Evolutionary conservation across 768 basidiomycete genomes (phyloP), one percentile per base, ranked within the genome.

Genomic region (Auricularia auricula-judae): DNA sequence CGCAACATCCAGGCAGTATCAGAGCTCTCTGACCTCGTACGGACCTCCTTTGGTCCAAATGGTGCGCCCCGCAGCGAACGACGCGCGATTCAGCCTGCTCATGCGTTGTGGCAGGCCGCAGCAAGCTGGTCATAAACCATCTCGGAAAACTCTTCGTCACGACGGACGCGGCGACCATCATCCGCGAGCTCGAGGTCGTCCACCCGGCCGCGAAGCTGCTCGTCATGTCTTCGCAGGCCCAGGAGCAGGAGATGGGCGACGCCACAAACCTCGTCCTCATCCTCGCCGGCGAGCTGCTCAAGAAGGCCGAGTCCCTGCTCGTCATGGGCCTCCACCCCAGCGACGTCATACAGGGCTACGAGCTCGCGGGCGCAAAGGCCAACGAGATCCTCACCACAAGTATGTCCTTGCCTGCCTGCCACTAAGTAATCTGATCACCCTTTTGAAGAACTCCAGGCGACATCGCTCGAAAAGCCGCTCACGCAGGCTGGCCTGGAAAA

Each of bases 201-300:
- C 97, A 99, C 75, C 97, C 97, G 1, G 97, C 96, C 4, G 97
- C 95, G 36, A 99, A 98, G 74, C 80, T 99, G n/a, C 78, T 98
- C n/a, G 96, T 98, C 14, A 97, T 98, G 93, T 93, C 94, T 34
- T 92, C 91, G 34, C 94, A 98, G 72, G 91, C 96, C 12, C 97
- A 98, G 74, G 97, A 98, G 74, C 75, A 86, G 62, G 73, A 93
- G 94, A 94, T 97, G 91, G 97, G 97, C 64, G 96, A 98, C 78
- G 86, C 93, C 53, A 98, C 97, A 60, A 99, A 98, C 75, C 82
- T 89, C 71, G 95, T 98, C 59, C 77, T 99, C 72, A 98, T 99
- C 71, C 79, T 99, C 47, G 94, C 91, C 23, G 97, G 97, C 63
- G 96, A 98, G 76, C 80, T 99, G 60, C 80, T 98, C 69, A 97